A percentile compares a stretch with the other conserved stretches of the same genome.
Evolutionary conservation across 73 alveolate genomes (phyloP).

Genomic region (Breviolum minutum): DNA sequence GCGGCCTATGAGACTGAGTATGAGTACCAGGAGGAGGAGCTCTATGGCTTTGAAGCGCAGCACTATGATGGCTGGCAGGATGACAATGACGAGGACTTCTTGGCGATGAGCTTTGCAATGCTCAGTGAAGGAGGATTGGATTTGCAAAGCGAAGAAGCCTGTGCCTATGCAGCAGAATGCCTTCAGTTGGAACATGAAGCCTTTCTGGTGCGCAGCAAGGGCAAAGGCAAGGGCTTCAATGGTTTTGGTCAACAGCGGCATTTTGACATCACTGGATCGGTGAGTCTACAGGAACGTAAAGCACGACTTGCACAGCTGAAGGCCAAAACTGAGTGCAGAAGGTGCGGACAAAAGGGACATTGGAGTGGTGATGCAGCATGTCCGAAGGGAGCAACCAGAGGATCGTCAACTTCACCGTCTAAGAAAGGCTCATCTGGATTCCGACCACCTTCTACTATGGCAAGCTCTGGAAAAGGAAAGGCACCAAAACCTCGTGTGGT

Average conservation of each 20-base stretch:
- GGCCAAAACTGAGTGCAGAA: background rate
- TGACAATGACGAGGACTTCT: background rate
- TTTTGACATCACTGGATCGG: background rate
- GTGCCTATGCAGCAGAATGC: constrained; percentile 22
- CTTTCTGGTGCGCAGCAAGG: background rate
- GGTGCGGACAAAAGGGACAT: background rate
- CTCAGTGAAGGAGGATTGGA: constrained; percentile 12
- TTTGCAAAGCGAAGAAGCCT: background rate
- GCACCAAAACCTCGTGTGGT: background rate
- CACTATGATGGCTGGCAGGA: background rate
- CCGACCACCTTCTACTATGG: background rate
- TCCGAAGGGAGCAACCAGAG: background rate
- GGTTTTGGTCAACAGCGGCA: constrained; percentile 6
- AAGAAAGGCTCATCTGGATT: background rate
- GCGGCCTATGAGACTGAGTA: background rate
- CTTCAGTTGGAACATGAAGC: constrained; percentile 34
- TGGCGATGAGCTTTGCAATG: background rate
- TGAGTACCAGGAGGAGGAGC: background rate
- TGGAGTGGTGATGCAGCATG: background rate
- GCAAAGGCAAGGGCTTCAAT: background rate
- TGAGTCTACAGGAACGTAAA: background rate
- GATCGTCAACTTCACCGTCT: background rate
- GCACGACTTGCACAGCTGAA: constrained; percentile 8
- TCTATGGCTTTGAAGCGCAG: background rate
- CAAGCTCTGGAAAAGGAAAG: background rate